These are phyloP conservation scores for Naganishia friedmannii DNA, from an alignment of 768 basidiomycete species.

Conservation along the genomic window DNA sequence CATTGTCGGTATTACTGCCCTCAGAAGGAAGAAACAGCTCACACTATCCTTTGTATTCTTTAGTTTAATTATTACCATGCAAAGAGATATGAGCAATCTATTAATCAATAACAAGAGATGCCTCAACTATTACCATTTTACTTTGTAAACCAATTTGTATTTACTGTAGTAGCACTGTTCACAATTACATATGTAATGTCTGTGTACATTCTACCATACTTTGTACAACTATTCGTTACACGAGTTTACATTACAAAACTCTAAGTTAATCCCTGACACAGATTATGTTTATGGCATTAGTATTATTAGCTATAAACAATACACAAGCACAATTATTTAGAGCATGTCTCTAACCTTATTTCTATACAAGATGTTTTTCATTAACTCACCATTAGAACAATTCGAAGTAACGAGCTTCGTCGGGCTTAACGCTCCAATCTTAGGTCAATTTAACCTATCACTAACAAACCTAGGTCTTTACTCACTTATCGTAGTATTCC, in stretches of 20 bases:
- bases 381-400: constrained; percentile 43
- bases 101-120: constrained; percentile 23
- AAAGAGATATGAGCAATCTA: constrained; percentile 13
- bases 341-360: neutral
- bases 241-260: constrained; percentile 27
- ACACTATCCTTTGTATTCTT: neutral
- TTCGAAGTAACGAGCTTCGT: constrained; percentile 41
- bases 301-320: neutral
- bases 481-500: constrained; percentile 39
- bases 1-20: neutral
- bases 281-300: neutral
- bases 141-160: constrained; percentile 34
- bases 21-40: neutral
- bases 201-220: constrained; percentile 32
- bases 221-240: constrained; percentile 31
- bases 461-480: constrained; percentile 45
- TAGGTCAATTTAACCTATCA: constrained; percentile 41
- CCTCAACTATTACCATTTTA: constrained; percentile 35
- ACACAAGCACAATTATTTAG: constrained; percentile 9
- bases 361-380: constrained; percentile 11
- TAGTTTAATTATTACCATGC: neutral
- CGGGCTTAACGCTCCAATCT: constrained; percentile 40
- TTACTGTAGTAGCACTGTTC: constrained; percentile 29
- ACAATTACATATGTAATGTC: constrained; percentile 31
- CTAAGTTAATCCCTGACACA: neutral